Percentiles rank a stretch among this genome's conserved stretches.
phyloP scores from a whole-genome alignment of 148 eudicot species.

The Mesembryanthemum crystallinum region DNA sequence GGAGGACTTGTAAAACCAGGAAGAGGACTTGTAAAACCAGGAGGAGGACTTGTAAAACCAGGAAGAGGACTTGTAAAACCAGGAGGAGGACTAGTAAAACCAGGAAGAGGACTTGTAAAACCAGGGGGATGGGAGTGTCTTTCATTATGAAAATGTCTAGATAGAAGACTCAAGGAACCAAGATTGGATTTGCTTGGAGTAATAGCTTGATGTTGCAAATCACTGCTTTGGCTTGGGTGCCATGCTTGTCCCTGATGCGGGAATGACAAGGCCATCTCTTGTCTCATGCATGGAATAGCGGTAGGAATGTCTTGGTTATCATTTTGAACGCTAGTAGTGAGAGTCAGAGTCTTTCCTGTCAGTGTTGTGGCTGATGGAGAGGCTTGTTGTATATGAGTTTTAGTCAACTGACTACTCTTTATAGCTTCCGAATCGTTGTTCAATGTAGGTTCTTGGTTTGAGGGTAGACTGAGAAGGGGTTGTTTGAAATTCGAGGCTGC shows the following conservation, averaged over 20 bases:
- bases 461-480: neutral
- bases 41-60: no score
- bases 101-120: no score
- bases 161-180: neutral
- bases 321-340: neutral
- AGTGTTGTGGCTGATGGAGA: neutral
- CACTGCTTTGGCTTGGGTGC: neutral
- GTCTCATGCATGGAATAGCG: slow-evolving; percentile 8
- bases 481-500: slow-evolving; percentile 11
- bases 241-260: neutral
- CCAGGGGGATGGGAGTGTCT: neutral
- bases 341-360: neutral
- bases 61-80: no score
- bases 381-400: neutral
- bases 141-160: neutral
- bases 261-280: neutral
- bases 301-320: neutral
- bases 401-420: neutral
- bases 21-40: no score
- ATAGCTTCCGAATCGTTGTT: neutral
- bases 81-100: no score
- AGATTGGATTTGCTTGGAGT: neutral
- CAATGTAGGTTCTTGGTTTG: neutral
- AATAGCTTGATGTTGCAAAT: neutral
- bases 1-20: no score